Evolutionary conservation across 164 flowering plant species (phyloP).

Genomic region (Chloranthus sessilifolius): DNA sequence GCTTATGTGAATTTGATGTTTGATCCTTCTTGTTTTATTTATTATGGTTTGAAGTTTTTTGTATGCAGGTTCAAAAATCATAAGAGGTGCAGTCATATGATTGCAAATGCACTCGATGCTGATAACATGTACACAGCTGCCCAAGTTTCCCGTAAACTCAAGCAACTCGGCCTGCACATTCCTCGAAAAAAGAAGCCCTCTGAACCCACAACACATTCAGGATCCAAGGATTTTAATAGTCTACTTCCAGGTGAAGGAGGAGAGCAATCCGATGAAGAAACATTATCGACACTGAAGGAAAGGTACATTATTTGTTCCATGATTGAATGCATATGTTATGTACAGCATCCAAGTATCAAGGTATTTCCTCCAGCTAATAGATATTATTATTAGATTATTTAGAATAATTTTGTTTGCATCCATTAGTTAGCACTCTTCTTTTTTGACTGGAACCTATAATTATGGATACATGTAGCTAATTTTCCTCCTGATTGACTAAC

Average conservation of each 20-base stretch:
- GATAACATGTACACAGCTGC: conserved; percentile 50
- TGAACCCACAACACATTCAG: conserved; percentile 19
- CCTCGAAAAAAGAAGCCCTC: conserved; percentile 32
- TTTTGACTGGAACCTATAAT: too few relatives aligned
- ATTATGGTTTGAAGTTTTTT: conserved; percentile 11
- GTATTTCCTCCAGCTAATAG: too few relatives aligned
- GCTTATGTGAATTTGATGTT: background rate
- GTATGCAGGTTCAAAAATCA: conserved; percentile 69
- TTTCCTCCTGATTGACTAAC: too few relatives aligned
- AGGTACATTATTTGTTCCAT: conserved; percentile 23
- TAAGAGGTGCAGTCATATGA: conserved; percentile 70
- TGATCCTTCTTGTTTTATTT: background rate
- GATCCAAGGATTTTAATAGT: conserved; percentile 30
- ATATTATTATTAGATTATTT: too few relatives aligned
- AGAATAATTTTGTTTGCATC: too few relatives aligned
- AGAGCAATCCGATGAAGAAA: conserved; percentile 55
- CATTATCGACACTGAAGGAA: conserved; percentile 39
- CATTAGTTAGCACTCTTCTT: too few relatives aligned
- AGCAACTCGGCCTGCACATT: conserved; percentile 65
- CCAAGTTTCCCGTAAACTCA: conserved; percentile 71
- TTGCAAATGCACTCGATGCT: conserved; percentile 72
- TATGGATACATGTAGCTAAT: too few relatives aligned
- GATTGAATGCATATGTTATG: too few relatives aligned
- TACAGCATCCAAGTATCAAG: too few relatives aligned
- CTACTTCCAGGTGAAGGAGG: conserved; percentile 16